phyloP scores from a whole-genome alignment of 2,329 filamentous ascomycete genomes.

The Berkeleyomyces basicola region DNA sequence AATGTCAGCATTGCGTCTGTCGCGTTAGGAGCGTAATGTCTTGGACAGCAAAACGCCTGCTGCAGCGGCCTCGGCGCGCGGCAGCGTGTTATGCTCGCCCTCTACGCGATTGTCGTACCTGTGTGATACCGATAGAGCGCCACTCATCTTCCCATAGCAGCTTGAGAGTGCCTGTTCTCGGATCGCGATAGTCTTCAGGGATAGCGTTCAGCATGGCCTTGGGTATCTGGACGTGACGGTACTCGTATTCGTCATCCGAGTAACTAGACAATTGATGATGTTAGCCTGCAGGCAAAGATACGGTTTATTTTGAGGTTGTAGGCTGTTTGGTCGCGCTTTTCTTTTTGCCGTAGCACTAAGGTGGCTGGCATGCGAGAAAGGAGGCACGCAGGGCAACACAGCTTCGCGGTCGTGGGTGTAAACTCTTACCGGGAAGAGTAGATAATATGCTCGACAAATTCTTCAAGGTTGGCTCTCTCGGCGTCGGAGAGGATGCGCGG shows the following conservation, averaged over 20 bases:
- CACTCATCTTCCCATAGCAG: slow-evolving; percentile 97
- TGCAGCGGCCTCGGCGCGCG: neutral
- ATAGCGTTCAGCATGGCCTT: slow-evolving; percentile 98
- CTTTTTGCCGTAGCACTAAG: neutral
- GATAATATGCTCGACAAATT: slow-evolving; percentile 86
- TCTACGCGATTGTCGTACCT: slow-evolving; percentile 40
- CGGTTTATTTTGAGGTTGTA: neutral
- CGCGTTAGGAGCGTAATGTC: neutral
- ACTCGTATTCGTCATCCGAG: slow-evolving; percentile 83
- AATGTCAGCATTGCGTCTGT: neutral
- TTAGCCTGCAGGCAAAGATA: neutral
- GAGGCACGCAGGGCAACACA: neutral
- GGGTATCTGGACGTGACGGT: slow-evolving; percentile 91
- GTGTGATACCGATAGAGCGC: slow-evolving; percentile 91
- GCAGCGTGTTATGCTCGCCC: neutral
- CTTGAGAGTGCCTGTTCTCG: slow-evolving; percentile 79
- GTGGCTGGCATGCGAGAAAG: neutral
- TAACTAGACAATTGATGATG: slow-evolving; percentile 42
- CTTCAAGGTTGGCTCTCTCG: slow-evolving; percentile 71
- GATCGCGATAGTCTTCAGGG: slow-evolving; percentile 85
- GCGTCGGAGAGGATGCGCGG: slow-evolving; percentile 64
- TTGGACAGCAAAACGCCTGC: neutral
- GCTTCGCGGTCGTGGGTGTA: neutral
- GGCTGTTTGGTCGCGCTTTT: neutral
- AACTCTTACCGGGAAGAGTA: slow-evolving; percentile 69